Evolutionary conservation across 2,329 filamentous ascomycete genomes (phyloP).

Genomic region (Colletotrichum sojae): DNA sequence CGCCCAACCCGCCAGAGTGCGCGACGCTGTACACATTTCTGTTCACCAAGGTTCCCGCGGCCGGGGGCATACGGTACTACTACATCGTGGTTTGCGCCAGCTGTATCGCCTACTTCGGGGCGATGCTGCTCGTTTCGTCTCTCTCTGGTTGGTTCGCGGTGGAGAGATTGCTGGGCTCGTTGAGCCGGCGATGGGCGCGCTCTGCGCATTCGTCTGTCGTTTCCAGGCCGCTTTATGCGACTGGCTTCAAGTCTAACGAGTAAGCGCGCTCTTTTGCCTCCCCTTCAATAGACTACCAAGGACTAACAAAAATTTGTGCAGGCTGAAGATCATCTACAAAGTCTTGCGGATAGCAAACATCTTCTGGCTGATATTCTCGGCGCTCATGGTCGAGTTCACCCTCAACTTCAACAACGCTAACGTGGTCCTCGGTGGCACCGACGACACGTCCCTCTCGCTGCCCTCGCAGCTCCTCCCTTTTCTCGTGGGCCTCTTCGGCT

Average conservation of each 20-base stretch:
- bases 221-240: slow-evolving; percentile 41
- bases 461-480: slow-evolving; percentile 45
- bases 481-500: slow-evolving; percentile 44
- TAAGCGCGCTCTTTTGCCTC: slow-evolving; percentile 12
- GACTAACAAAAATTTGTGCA: neutral
- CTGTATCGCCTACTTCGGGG: slow-evolving; percentile 44
- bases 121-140: slow-evolving; percentile 42
- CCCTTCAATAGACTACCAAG: no score
- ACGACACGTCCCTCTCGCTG: slow-evolving; percentile 40
- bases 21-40: slow-evolving; percentile 45
- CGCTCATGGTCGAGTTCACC: slow-evolving; percentile 45
- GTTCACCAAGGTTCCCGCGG: slow-evolving; percentile 44
- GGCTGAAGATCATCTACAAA: slow-evolving; percentile 42
- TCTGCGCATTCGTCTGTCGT: neutral
- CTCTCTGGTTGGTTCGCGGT: slow-evolving; percentile 41
- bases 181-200: slow-evolving; percentile 21
- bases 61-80: slow-evolving; percentile 43
- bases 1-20: slow-evolving; percentile 41
- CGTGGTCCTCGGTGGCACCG: slow-evolving; percentile 43
- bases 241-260: slow-evolving; percentile 43
- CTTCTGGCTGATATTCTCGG: slow-evolving; percentile 46
- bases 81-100: slow-evolving; percentile 43
- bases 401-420: slow-evolving; percentile 47
- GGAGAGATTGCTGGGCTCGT: slow-evolving; percentile 16
- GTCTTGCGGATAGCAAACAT: slow-evolving; percentile 44